Evolutionary conservation across 345 rosid species (phyloP).

Genomic region (Camelina hispida): DNA sequence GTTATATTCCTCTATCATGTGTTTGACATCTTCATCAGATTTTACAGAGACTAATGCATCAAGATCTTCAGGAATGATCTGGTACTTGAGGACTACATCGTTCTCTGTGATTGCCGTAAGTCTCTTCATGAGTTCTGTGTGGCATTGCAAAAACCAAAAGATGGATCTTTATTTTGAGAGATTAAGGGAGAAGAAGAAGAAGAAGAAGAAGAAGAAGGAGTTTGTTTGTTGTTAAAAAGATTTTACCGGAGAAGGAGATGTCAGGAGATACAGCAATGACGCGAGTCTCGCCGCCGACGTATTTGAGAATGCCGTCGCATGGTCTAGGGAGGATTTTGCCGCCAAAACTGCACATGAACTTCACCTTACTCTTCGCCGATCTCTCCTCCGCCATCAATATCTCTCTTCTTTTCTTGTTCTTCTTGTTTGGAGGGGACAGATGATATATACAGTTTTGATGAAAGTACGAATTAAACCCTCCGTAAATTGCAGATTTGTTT

Average conservation of each 20-base stretch:
- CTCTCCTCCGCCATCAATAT: slow-evolving; percentile 32
- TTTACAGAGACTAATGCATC: slow-evolving; percentile 78
- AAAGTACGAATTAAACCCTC: neutral
- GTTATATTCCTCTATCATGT: slow-evolving; percentile 75
- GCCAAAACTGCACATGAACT: slow-evolving; percentile 86
- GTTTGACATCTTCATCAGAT: slow-evolving; percentile 76
- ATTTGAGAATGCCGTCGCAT: slow-evolving; percentile 73
- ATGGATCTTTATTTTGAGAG: neutral
- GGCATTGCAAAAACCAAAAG: neutral
- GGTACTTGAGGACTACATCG: slow-evolving; percentile 70
- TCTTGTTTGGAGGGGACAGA: neutral
- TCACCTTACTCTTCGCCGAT: slow-evolving; percentile 56
- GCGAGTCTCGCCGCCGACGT: slow-evolving; percentile 93
- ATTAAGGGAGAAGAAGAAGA: neutral
- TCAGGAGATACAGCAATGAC: slow-evolving; percentile 67
- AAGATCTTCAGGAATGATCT: slow-evolving; percentile 70
- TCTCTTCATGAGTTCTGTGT: slow-evolving; percentile 74
- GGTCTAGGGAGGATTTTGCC: slow-evolving; percentile 83
- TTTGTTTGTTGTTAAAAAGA: neutral
- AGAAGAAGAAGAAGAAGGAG: neutral
- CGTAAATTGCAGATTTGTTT: neutral
- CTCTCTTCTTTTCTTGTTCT: neutral
- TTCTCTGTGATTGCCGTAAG: slow-evolving; percentile 58
- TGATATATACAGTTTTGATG: neutral
- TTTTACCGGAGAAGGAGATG: slow-evolving; percentile 62